These are phyloP conservation scores for Eutrema japonicum DNA, from an alignment of 345 rosid genomes.

Conservation along the genomic window DNA sequence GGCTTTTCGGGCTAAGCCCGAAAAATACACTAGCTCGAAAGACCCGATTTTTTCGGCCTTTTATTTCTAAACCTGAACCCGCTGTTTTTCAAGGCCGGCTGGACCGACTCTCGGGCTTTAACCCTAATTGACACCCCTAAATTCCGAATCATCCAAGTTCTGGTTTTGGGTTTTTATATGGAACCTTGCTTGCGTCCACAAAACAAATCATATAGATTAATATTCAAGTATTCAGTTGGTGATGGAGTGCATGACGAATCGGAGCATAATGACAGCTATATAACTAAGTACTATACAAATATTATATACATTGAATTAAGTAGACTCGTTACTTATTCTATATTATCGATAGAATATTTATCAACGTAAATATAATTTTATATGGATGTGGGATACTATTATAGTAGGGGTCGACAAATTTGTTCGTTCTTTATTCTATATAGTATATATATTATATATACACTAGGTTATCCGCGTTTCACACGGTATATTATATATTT, in stretches of 20 bases:
- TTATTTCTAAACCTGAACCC: too few species aligned
- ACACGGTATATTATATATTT: too few species aligned
- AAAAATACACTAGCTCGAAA: too few species aligned
- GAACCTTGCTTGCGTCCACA: conserved; percentile 22
- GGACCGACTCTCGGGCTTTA: too few species aligned
- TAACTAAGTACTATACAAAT: not conserved
- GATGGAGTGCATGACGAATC: conserved; percentile 39
- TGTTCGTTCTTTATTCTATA: not conserved
- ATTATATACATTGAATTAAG: conserved; percentile 10
- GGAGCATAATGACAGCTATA: conserved; percentile 25
- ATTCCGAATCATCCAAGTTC: not conserved
- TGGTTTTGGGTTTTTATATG: not conserved
- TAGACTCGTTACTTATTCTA: conserved; percentile 1
- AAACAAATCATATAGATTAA: not conserved
- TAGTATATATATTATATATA: too few species aligned
- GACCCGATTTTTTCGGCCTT: too few species aligned
- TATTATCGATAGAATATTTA: not conserved
- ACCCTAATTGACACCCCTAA: too few species aligned
- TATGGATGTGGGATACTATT: not conserved
- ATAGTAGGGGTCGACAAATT: not conserved
- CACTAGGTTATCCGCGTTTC: too few species aligned
- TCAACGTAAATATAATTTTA: conserved; percentile 11
- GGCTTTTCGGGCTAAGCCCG: too few species aligned
- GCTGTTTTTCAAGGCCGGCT: too few species aligned
- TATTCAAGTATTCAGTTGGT: conserved; percentile 3